Base-by-base conservation (phyloP, 768 basidiomycete genomes). In the Hemileccinum rubropunctum region DNA sequence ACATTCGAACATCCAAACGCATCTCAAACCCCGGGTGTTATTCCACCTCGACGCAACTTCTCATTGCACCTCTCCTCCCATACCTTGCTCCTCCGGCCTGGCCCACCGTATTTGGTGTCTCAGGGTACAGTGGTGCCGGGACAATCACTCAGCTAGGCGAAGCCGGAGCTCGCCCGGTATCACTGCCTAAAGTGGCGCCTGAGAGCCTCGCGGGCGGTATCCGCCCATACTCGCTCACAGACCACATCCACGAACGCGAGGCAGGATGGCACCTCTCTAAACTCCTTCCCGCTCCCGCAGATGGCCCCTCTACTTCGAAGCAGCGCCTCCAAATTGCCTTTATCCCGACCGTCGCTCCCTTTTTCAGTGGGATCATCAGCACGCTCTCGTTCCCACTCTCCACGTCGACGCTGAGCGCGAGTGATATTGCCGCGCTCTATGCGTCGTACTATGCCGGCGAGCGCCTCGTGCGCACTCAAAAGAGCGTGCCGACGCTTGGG, bases 21-120 rank as follows among this genome's bases (percentile, higher is more conserved):
- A 92, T 98, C 56, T 90, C 97, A 42, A 99, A 99, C 72, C 97
- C 97, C 1, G 97, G 97, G 37, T 99, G 97, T 67, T 99, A 94
- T 65, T 88, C 95, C 6, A 98, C 97, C 30, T 91, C 92, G 42
- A 79, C 85, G 1, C 97, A 98, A 70, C 77, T 98, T 53, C 82
- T 98, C 48, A 71, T 97, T 52, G 97, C 95, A 1, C 97, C 97
- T 17, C 77, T 98, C 17, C 74, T 97, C 47, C 75, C 82, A 49
- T 80, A 86, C 69, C 66, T 95, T 52, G 76, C 82, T 45, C 50
- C 67, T 3, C 73, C 71, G 3, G 71, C 79, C 18, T 77, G 78
- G 58, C 91, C 95, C 2, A 90, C 93, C 2, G 82, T 99, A 21
- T 95, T 98, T 64, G 95, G 89, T 15, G 69, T 95, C 47, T 95